These are phyloP conservation scores for Eucalyptus coolabah DNA, from an alignment of 345 rosid genomes.

Conservation along the genomic window DNA sequence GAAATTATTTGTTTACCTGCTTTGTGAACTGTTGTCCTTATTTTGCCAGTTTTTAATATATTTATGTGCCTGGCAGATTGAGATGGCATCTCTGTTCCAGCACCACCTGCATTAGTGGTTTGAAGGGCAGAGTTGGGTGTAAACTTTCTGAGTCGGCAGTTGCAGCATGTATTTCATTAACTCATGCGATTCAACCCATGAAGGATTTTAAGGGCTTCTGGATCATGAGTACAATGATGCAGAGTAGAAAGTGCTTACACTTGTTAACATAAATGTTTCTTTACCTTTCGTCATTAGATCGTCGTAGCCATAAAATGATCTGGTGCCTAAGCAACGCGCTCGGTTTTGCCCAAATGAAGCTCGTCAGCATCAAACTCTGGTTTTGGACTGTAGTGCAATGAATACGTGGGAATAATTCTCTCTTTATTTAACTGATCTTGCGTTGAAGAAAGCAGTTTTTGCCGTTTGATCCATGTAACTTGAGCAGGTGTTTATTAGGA, in stretches of 20 bases:
- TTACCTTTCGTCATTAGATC: neutral
- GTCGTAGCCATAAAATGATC: neutral
- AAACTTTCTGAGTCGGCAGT: neutral
- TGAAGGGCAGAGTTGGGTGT: neutral
- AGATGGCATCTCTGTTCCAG: constrained; percentile 91
- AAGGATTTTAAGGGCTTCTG: neutral
- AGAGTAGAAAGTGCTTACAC: neutral
- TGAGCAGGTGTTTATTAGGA: neutral
- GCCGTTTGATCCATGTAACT: neutral
- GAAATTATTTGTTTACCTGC: neutral
- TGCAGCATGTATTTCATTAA: neutral
- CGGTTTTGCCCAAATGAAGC: neutral
- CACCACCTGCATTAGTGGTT: constrained; percentile 44
- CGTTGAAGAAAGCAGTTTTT: neutral
- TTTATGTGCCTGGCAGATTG: constrained; percentile 38
- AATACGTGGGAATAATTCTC: too few species aligned
- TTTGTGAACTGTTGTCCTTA: neutral
- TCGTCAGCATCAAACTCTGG: neutral
- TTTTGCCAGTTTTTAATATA: neutral
- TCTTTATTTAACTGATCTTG: too few species aligned
- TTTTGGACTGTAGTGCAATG: neutral
- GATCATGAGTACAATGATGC: neutral
- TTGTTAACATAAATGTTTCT: neutral
- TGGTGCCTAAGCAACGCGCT: neutral
- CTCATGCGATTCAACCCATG: neutral